phyloP scores from a whole-genome alignment of 768 basidiomycete species.

The Lactarius deliciosus region DNA sequence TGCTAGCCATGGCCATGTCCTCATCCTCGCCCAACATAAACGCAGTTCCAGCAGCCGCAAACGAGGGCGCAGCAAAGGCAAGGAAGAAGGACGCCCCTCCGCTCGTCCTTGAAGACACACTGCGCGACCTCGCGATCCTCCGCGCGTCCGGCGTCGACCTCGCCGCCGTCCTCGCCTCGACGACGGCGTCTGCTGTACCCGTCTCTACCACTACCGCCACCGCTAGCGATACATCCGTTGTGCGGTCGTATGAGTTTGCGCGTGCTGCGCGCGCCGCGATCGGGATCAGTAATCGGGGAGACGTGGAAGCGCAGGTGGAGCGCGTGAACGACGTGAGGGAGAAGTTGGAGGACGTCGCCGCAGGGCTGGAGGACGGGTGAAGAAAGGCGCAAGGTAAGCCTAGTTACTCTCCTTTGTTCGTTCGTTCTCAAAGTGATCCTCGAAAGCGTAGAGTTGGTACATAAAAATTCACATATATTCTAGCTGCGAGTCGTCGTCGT shows the following conservation, averaged over 20 bases:
- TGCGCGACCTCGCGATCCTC: constrained; percentile 72
- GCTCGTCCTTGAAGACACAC: constrained; percentile 56
- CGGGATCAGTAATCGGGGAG: constrained; percentile 50
- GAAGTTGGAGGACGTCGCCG: constrained; percentile 52
- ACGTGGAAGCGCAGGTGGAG: constrained; percentile 51
- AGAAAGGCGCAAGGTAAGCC: background rate
- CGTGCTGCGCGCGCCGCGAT: constrained; percentile 57
- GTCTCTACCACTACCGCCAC: background rate
- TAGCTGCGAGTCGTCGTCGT: background rate
- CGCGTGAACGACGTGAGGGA: constrained; percentile 56
- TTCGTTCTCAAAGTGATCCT: background rate
- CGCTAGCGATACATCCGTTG: constrained; percentile 42
- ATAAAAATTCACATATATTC: constrained; percentile 7
- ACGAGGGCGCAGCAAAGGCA: background rate
- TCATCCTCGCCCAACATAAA: background rate
- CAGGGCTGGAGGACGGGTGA: constrained; percentile 31
- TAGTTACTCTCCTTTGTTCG: background rate
- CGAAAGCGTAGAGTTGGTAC: too few relatives aligned
- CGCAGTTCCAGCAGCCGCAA: background rate
- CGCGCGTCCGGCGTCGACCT: constrained; percentile 55
- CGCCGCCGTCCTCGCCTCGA: constrained; percentile 33
- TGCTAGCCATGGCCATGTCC: too few relatives aligned
- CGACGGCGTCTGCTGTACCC: constrained; percentile 3
- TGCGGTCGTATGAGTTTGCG: constrained; percentile 59
- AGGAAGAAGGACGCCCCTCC: constrained; percentile 37